Conservation (phyloP, 2,329 filamentous ascomycete genomes). For the Fusarium falciforme region DNA sequence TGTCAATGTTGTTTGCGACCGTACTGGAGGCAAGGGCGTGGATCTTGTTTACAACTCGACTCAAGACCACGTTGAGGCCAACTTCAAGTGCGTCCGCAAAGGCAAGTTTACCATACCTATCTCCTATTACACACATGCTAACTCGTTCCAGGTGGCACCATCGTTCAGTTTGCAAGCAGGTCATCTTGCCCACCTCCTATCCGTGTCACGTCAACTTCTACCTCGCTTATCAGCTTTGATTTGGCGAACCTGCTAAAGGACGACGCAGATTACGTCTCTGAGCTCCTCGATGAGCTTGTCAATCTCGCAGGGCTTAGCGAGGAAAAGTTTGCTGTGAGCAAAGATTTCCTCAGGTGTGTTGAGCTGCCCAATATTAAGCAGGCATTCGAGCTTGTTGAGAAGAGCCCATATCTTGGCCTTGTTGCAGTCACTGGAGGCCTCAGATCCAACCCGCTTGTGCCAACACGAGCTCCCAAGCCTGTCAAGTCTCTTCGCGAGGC, state of each 20-base stretch:
- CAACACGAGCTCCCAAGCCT: slow-evolving; percentile 33
- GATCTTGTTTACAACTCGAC: slow-evolving; percentile 62
- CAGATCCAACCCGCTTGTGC: slow-evolving; percentile 27
- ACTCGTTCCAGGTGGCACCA: slow-evolving; percentile 45
- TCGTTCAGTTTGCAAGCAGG: slow-evolving; percentile 48
- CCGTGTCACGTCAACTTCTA: slow-evolving; percentile 21
- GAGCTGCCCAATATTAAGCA: slow-evolving; percentile 38
- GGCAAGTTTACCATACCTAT: slow-evolving; percentile 45
- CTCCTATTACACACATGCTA: background rate
- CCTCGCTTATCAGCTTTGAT: slow-evolving; percentile 50
- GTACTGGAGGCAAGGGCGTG: slow-evolving; percentile 50
- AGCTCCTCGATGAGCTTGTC: slow-evolving; percentile 41
- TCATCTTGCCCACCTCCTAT: slow-evolving; percentile 28
- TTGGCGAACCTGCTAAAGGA: slow-evolving; percentile 47
- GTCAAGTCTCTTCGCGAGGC: slow-evolving; percentile 44
- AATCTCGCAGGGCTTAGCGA: slow-evolving; percentile 4
- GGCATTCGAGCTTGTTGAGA: slow-evolving; percentile 44
- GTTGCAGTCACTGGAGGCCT: slow-evolving; percentile 28
- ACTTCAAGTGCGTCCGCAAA: slow-evolving; percentile 49
- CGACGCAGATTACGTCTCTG: slow-evolving; percentile 47
- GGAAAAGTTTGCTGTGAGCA: background rate
- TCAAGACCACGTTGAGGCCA: slow-evolving; percentile 47
- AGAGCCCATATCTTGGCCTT: slow-evolving; percentile 42
- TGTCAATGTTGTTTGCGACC: slow-evolving; percentile 45
- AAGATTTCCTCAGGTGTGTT: slow-evolving; percentile 10